Evolutionary conservation across 2,329 filamentous ascomycete species (phyloP), one percentile per base, ranked within the genome.

Genomic region (Knufia fluminis): DNA sequence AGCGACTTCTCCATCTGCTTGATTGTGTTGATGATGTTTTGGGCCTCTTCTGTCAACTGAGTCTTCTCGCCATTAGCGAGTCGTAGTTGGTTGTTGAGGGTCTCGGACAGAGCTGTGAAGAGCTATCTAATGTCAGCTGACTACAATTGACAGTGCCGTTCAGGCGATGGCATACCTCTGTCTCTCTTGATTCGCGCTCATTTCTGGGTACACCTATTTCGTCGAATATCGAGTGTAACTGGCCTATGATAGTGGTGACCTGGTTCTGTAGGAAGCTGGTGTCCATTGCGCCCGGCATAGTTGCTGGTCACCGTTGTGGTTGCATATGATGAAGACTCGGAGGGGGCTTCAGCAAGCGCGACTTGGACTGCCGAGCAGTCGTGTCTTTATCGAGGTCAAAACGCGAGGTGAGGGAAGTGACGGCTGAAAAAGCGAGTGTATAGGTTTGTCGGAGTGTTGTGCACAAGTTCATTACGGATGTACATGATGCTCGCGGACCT

Each of bases 201-300:
- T 95, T 89, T 62, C 74, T 81, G 23, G 91, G 80, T n/a, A 98
- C 86, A 52, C 92, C 92, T 62, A 98, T 98, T 65, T 98, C 91
- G 67, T 98, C 92, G 63, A 96, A 98, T 51, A 97, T 79, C 57
- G 85, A 86, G 69, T 97, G 91, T 53, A 98, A 78, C 70, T 96
- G 89, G 67, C 80, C 81, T 65, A 97, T 89, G 64, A 95, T 96
- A 62, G 80, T 88, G 59, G 88, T 92, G 71, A 98, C 87, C 79
- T 97, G 92, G 67, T 94, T 88, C 60, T 88, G 86, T 64, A 97
- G 76, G 68, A 94, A 94, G 66, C 86, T 87, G 52, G 90, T 88
- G 70, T 96, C 90, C 82, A 96, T 94, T 48, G 65, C 63, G 19
- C 51, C 48, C 35, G 56, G 52, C 54, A 55, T 58, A 22, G 24